Conservation (phyloP, 441 rosid species). For the Breynia disticha region DNA sequence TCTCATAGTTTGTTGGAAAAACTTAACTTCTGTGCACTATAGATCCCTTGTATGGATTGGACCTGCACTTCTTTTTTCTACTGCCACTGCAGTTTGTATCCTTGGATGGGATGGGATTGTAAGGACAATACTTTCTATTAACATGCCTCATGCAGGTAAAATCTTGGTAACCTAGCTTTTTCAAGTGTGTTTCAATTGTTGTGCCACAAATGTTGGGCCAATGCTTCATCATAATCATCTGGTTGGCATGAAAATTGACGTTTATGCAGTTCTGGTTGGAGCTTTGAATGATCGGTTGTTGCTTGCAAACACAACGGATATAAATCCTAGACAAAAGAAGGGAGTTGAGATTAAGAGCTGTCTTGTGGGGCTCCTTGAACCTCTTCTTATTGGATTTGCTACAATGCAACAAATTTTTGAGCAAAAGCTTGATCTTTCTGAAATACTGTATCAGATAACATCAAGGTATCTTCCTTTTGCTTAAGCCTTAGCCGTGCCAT, state of each 20-base stretch:
- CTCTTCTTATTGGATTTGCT: conserved; percentile 93
- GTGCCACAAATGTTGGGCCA: conserved; percentile 1
- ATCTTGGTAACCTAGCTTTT: too few relatives aligned
- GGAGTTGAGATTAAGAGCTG: conserved; percentile 86
- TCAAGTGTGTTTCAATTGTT: too few relatives aligned
- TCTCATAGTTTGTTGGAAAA: conserved; percentile 15
- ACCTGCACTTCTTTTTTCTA: conserved; percentile 93
- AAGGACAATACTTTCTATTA: conserved; percentile 78
- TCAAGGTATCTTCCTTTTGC: conserved; percentile 46
- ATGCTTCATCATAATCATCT: conserved; percentile 3
- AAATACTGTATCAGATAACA: conserved; percentile 88
- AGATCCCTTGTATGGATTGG: conserved; percentile 99
- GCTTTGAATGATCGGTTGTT: conserved; percentile 90
- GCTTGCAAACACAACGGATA: conserved; percentile 83
- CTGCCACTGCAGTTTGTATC: conserved; percentile 70
- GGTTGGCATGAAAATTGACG: conserved; percentile 13
- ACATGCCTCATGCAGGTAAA: conserved; percentile 86
- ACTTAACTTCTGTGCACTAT: conserved; percentile 64
- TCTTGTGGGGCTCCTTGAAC: conserved; percentile 96
- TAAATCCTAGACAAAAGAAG: conserved; percentile 85
- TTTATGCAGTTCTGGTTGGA: conserved; percentile 73
- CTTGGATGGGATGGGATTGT: conserved; percentile 99
- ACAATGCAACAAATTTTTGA: conserved; percentile 94
- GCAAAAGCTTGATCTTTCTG: conserved; percentile 91
- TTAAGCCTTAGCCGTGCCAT: not conserved